phyloP scores from a whole-genome alignment of 345 rosid species.

The Citrus cavaleriei region DNA sequence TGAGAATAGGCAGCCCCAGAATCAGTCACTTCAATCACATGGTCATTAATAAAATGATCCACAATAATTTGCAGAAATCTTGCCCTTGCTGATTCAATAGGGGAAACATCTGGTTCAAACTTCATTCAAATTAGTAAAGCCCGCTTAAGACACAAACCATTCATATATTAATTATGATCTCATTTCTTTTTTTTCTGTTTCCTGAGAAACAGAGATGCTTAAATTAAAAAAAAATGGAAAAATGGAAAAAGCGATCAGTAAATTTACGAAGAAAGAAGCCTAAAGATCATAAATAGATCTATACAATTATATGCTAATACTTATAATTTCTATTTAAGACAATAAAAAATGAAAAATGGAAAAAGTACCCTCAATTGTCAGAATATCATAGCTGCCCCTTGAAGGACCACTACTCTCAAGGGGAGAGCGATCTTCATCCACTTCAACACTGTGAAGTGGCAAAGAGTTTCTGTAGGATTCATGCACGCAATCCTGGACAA shows the following conservation, averaged over 20 bases:
- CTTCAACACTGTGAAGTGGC: constrained; percentile 56
- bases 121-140: constrained; percentile 8
- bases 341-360: not conserved
- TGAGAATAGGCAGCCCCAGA: constrained; percentile 44
- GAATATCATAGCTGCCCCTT: constrained; percentile 43
- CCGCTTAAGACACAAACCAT: not conserved
- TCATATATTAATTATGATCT: not conserved
- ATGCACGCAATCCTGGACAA: constrained; percentile 62
- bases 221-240: too few relatives aligned
- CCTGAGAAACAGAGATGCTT: not conserved
- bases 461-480: constrained; percentile 66
- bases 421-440: constrained; percentile 60
- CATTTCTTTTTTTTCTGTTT: not conserved
- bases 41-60: constrained; percentile 67
- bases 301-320: too few relatives aligned
- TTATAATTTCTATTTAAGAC: not conserved
- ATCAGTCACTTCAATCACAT: constrained; percentile 56
- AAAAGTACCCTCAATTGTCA: constrained; percentile 59
- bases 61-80: constrained; percentile 75
- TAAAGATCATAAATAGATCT: not conserved
- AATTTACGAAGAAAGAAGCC: too few relatives aligned
- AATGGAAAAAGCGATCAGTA: not conserved
- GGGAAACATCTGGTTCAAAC: constrained; percentile 59
- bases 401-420: constrained; percentile 51
- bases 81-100: constrained; percentile 79